These are phyloP conservation scores for Penstemon newberryi DNA, from an alignment of 257 asterid species.

Conservation along the genomic window DNA sequence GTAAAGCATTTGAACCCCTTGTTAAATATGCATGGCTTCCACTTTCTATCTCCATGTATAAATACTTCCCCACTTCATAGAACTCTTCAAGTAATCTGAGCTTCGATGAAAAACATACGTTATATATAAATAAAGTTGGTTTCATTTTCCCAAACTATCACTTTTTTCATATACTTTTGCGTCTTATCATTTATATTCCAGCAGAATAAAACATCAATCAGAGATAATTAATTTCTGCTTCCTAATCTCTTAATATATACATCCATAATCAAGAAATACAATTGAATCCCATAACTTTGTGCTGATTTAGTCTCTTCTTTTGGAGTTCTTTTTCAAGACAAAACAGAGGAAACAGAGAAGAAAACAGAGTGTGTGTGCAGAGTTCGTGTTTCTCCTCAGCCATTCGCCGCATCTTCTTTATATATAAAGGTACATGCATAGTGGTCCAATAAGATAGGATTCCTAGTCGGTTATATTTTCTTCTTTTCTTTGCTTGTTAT, in stretches of 20 bases:
- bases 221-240: no score
- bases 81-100: slow-evolving; percentile 12
- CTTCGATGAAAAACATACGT: background rate
- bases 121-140: background rate
- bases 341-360: background rate
- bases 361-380: background rate
- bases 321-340: background rate
- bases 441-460: background rate
- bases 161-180: background rate
- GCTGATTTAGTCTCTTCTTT: background rate
- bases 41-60: slow-evolving; percentile 29
- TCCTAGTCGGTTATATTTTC: background rate
- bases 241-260: no score
- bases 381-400: background rate
- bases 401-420: slow-evolving; percentile 15
- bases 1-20: slow-evolving; percentile 22
- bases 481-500: no score
- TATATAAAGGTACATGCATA: slow-evolving; percentile 4
- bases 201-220: background rate
- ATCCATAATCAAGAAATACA: background rate
- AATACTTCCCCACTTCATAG: slow-evolving; percentile 30
- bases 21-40: slow-evolving; percentile 31
- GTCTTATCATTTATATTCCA: background rate
- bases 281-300: background rate
- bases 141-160: background rate